A percentile compares a stretch with the other conserved stretches of the same genome.
Conservation (phyloP, 257 asterid species). For the Henckelia pumila region DNA sequence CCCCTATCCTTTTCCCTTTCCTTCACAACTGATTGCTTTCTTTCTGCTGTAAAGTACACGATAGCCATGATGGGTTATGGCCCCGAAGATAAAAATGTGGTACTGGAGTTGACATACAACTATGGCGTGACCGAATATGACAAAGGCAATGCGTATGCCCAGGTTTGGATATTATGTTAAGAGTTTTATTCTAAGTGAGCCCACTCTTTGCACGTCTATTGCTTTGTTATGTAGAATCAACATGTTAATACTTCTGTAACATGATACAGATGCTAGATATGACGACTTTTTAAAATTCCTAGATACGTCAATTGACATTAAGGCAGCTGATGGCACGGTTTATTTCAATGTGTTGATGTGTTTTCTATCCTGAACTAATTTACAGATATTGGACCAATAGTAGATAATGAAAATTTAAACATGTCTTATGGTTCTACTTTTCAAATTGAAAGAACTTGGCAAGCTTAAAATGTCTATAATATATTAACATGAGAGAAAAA, state of each 20-base stretch:
- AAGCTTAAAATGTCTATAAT: too few species aligned
- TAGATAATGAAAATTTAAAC: background rate
- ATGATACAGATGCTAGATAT: background rate
- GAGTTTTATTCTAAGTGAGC: background rate
- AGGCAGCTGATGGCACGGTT: background rate
- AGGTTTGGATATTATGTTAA: conserved; percentile 32
- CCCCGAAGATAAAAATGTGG: conserved; percentile 56
- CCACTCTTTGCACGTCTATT: background rate
- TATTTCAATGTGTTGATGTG: background rate
- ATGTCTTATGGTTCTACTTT: background rate
- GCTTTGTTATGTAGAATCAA: background rate
- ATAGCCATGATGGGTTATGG: conserved; percentile 72
- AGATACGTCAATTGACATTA: background rate
- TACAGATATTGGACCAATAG: background rate
- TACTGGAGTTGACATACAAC: conserved; percentile 62
- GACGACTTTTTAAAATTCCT: background rate
- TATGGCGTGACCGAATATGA: conserved; percentile 61
- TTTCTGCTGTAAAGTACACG: conserved; percentile 46
- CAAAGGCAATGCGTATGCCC: conserved; percentile 68
- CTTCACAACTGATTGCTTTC: background rate
- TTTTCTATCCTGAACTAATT: background rate
- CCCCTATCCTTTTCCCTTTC: too few species aligned
- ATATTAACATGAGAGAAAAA: background rate
- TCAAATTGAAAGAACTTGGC: background rate
- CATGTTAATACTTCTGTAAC: background rate